A percentile compares a stretch with the other conserved stretches of the same genome.
These are phyloP conservation scores for Chaetoceros tenuissimus DNA, from an alignment of 108 stramenopile genomes.

Conservation along the genomic window DNA sequence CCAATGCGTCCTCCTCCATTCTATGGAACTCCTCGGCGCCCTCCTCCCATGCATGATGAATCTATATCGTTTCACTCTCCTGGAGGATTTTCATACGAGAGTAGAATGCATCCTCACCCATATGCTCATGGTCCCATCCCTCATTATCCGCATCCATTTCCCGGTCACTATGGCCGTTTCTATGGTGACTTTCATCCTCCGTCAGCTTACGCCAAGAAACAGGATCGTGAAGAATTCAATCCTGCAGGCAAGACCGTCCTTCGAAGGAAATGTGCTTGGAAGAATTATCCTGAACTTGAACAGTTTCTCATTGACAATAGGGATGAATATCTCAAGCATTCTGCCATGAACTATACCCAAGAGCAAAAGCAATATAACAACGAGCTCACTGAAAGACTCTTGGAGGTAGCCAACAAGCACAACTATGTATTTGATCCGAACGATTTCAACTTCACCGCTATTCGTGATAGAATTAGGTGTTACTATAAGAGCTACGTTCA, in stretches of 20 bases:
- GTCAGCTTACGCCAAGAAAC: too few relatives aligned
- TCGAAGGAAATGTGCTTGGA: slow-evolving; percentile 80
- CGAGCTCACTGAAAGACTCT: slow-evolving; percentile 65
- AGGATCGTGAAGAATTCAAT: too few relatives aligned
- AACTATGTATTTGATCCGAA: slow-evolving; percentile 66
- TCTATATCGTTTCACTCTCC: too few relatives aligned
- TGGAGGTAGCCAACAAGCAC: slow-evolving; percentile 56
- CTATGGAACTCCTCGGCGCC: too few relatives aligned
- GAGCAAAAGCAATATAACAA: slow-evolving; percentile 88
- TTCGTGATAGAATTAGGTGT: slow-evolving; percentile 82
- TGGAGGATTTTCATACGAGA: too few relatives aligned
- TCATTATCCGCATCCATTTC: too few relatives aligned
- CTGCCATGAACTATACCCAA: slow-evolving; percentile 77
- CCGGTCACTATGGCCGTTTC: too few relatives aligned
- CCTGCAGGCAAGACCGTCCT: slow-evolving; percentile 52
- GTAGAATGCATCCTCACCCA: too few relatives aligned
- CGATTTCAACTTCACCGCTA: slow-evolving; percentile 79
- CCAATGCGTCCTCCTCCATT: too few relatives aligned
- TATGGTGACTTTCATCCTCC: too few relatives aligned
- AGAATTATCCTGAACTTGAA: slow-evolving; percentile 85
- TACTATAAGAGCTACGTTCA: slow-evolving; percentile 86
- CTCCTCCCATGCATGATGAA: too few relatives aligned
- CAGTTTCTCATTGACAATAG: slow-evolving; percentile 81
- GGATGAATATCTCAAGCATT: slow-evolving; percentile 78
- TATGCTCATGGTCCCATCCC: too few relatives aligned